Percentiles rank a stretch among this genome's conserved stretches.
Conservation (phyloP, 2,329 filamentous ascomycete species). For the Curvularia sp. region DNA sequence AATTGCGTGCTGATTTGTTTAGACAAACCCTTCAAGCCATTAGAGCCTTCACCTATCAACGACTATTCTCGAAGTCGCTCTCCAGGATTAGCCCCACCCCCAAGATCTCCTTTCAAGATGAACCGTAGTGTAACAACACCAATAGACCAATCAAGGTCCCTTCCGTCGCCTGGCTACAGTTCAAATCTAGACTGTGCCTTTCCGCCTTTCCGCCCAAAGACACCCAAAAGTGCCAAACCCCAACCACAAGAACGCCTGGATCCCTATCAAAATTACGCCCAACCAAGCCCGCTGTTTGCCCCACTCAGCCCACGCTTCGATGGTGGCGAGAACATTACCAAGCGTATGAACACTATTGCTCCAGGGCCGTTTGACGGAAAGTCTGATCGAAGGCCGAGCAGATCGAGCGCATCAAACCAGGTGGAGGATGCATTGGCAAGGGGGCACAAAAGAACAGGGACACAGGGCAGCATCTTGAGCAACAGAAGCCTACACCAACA, state of each 20-base stretch:
- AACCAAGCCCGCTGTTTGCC: conserved; percentile 52
- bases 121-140: conserved; percentile 49
- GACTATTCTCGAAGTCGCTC: conserved; percentile 36
- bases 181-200: conserved; percentile 60
- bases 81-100: conserved; percentile 32
- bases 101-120: conserved; percentile 40
- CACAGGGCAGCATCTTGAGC: conserved; percentile 44
- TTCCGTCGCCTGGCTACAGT: conserved; percentile 44
- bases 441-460: conserved; percentile 47
- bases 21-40: conserved; percentile 48
- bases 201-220: conserved; percentile 60
- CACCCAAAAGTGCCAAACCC: conserved; percentile 33
- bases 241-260: conserved; percentile 35
- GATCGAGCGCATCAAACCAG: conserved; percentile 44
- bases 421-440: conserved; percentile 35
- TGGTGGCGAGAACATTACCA: conserved; percentile 59
- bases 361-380: conserved; percentile 69
- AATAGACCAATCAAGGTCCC: conserved; percentile 41
- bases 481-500: conserved; percentile 37
- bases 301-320: conserved; percentile 58
- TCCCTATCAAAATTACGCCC: conserved; percentile 42
- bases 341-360: conserved; percentile 70
- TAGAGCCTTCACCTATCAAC: conserved; percentile 40
- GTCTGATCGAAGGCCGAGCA: conserved; percentile 44
- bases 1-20: conserved; percentile 23